These are phyloP conservation scores for Citrullus amarus DNA, from an alignment of 306 rosid genomes.

Conservation along the genomic window DNA sequence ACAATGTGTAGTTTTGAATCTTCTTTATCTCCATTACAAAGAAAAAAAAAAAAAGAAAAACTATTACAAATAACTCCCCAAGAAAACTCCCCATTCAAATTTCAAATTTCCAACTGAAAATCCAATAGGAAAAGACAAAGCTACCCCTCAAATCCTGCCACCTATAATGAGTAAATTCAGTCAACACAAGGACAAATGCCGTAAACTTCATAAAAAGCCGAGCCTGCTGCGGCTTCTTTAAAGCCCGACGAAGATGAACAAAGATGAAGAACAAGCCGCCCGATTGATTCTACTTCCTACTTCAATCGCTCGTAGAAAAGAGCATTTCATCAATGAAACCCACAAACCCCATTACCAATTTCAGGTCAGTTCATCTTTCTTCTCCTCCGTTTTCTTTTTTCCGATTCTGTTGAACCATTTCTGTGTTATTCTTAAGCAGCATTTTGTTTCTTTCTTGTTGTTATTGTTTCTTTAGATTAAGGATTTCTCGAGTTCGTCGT, in stretches of 20 bases:
- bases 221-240: background rate
- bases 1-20: too few relatives aligned
- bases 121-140: background rate
- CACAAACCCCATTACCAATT: background rate
- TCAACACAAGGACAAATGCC: background rate
- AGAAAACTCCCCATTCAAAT: background rate
- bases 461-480: background rate
- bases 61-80: background rate
- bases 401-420: background rate
- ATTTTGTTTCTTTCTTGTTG: background rate
- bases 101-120: background rate
- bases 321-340: background rate
- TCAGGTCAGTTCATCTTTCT: conserved; percentile 1
- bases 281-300: background rate
- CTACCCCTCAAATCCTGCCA: background rate
- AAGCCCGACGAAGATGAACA: background rate
- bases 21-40: too few relatives aligned
- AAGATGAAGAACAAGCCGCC: background rate
- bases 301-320: background rate
- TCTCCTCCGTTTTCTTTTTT: background rate
- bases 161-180: background rate
- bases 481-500: background rate
- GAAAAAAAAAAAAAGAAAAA: background rate
- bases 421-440: background rate
- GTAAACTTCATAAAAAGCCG: background rate